phyloP scores from a whole-genome alignment of 2,329 filamentous ascomycete species.

The Onygena corvina region DNA sequence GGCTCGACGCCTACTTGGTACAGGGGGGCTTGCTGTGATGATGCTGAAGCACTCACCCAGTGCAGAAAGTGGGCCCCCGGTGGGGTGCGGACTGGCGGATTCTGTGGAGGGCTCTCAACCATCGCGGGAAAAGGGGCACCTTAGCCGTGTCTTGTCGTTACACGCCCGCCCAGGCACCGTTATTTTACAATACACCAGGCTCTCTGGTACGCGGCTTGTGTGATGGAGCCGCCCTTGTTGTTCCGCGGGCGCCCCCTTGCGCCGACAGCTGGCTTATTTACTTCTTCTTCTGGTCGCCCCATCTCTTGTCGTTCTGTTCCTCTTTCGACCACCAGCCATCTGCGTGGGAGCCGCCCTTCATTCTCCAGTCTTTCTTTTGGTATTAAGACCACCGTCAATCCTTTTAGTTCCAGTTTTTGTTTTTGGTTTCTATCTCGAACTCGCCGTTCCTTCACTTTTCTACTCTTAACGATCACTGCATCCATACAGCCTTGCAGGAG shows the following conservation, averaged over 20 bases:
- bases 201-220: conserved; percentile 7
- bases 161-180: conserved; percentile 6
- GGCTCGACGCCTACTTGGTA: neutral
- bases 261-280: conserved; percentile 4
- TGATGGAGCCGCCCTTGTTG: conserved; percentile 6
- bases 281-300: conserved; percentile 3
- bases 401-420: conserved; percentile 10
- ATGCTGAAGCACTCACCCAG: conserved; percentile 2
- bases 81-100: conserved; percentile 5
- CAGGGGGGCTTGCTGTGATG: conserved; percentile 3
- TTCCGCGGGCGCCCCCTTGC: conserved; percentile 4
- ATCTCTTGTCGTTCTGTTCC: conserved; percentile 3
- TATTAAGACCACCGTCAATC: conserved; percentile 11
- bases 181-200: conserved; percentile 7
- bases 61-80: neutral
- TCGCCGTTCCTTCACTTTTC: conserved; percentile 12
- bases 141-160: conserved; percentile 4
- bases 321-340: conserved; percentile 1
- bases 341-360: conserved; percentile 5
- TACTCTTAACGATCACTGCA: neutral
- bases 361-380: conserved; percentile 8
- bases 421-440: conserved; percentile 13
- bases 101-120: neutral
- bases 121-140: conserved; percentile 5
- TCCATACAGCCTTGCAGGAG: neutral